Percentiles rank a stretch among this genome's conserved stretches.
phyloP scores from a whole-genome alignment of 352 stramenopile species.

The Globisporangium paroecandrum region DNA sequence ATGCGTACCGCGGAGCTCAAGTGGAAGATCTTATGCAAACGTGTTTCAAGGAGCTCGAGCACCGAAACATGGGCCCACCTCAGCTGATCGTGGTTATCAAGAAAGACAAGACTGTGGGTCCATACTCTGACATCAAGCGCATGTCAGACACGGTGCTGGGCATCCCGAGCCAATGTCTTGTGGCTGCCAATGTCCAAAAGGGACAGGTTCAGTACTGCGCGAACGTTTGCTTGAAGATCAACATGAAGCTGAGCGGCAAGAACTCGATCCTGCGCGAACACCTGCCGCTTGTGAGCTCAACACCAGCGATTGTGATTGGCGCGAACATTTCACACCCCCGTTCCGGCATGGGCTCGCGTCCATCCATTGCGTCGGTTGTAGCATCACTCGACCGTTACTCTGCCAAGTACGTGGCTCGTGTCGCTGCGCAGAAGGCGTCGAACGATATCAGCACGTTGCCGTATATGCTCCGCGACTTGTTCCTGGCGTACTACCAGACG shows the following conservation, averaged over 20 bases:
- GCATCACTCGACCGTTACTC: neutral
- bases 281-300: neutral
- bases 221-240: neutral
- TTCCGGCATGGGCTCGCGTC: neutral
- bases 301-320: neutral
- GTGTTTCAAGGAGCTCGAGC: conserved; percentile 1
- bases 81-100: neutral
- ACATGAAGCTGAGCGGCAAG: neutral
- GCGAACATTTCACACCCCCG: neutral
- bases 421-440: neutral
- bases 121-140: neutral
- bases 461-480: neutral
- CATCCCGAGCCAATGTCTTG: neutral
- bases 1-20: neutral
- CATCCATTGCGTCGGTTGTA: neutral
- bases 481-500: neutral
- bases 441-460: conserved; percentile 1
- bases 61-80: neutral
- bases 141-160: neutral
- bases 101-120: neutral
- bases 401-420: neutral
- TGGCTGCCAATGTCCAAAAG: neutral
- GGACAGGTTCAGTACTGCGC: neutral
- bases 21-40: neutral
- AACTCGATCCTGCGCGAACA: neutral